phyloP scores from a whole-genome alignment of 73 alveolate species.

The Paramecium sexaurelia region DNA sequence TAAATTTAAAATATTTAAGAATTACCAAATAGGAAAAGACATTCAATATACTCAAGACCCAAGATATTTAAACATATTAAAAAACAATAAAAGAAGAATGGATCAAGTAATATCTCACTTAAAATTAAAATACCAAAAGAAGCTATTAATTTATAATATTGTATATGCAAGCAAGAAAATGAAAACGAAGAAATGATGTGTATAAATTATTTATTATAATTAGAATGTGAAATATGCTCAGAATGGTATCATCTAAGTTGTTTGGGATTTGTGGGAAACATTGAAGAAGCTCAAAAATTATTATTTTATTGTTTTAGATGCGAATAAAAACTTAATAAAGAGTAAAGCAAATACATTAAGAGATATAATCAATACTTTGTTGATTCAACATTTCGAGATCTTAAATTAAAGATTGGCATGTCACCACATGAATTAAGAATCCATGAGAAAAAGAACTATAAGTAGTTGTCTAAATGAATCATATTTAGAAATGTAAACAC shows the following conservation, averaged over 20 bases:
- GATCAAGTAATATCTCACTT: background rate
- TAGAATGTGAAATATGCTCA: slow-evolving; percentile 63
- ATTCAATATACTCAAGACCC: slow-evolving; percentile 38
- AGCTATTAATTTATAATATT: background rate
- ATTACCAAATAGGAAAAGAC: slow-evolving; percentile 7
- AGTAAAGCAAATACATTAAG: background rate
- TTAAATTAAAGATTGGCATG: slow-evolving; percentile 13
- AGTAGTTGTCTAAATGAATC: slow-evolving; percentile 31
- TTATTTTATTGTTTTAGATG: slow-evolving; percentile 49
- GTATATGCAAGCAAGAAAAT: background rate
- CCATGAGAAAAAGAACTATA: slow-evolving; percentile 40
- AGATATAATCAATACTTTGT: background rate
- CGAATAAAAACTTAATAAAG: slow-evolving; percentile 27
- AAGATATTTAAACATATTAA: background rate
- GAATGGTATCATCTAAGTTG: slow-evolving; percentile 69
- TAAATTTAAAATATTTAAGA: background rate
- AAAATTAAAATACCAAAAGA: slow-evolving; percentile 51
- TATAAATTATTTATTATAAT: background rate
- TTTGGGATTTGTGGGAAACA: slow-evolving; percentile 46
- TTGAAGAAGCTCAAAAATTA: slow-evolving; percentile 48
- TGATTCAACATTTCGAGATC: slow-evolving; percentile 38
- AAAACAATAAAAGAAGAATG: background rate
- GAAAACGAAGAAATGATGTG: slow-evolving; percentile 47
- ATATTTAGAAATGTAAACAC: background rate
- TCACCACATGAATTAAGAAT: slow-evolving; percentile 49